A percentile compares a stretch with the other conserved stretches of the same genome.
Evolutionary conservation across 1,284 basidiomycete genomes (phyloP).

Genomic region (Microstroma glucosiphilum): DNA sequence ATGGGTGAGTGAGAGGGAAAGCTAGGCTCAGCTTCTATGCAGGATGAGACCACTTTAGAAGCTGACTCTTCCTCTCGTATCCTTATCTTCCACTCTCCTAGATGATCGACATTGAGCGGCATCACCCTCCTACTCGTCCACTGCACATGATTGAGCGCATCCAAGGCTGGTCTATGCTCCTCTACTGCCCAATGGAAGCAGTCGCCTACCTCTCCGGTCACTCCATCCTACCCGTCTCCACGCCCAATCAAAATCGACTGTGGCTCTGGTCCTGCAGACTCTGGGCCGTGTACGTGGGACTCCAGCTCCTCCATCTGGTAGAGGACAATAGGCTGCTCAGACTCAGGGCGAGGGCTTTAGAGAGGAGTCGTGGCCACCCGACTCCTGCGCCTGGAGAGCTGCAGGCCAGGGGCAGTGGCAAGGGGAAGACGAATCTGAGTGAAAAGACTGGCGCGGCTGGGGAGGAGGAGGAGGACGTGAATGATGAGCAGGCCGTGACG

Average conservation of each 20-base stretch:
- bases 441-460: constrained; percentile 17
- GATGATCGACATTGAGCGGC: constrained; percentile 43
- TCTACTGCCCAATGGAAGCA: constrained; percentile 49
- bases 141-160: constrained; percentile 48
- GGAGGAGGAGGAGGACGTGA: constrained; percentile 7
- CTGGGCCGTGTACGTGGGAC: constrained; percentile 47
- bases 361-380: constrained; percentile 43
- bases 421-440: constrained; percentile 19
- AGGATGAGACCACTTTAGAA: neutral
- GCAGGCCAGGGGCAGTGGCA: neutral
- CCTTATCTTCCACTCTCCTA: constrained; percentile 4
- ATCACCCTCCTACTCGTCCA: constrained; percentile 38
- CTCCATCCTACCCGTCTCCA: constrained; percentile 36
- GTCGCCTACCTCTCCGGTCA: constrained; percentile 46
- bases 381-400: constrained; percentile 16
- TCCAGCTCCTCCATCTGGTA: constrained; percentile 46
- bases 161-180: constrained; percentile 48
- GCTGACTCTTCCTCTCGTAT: neutral
- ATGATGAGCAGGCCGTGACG: constrained; percentile 41
- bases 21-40: neutral
- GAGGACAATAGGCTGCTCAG: constrained; percentile 48
- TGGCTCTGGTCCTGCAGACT: constrained; percentile 39
- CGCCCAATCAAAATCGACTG: constrained; percentile 29
- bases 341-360: constrained; percentile 42
- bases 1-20: constrained; percentile 23